Evolutionary conservation across 1,284 basidiomycete genomes (phyloP).

Genomic region (Rhodotorula sp.): DNA sequence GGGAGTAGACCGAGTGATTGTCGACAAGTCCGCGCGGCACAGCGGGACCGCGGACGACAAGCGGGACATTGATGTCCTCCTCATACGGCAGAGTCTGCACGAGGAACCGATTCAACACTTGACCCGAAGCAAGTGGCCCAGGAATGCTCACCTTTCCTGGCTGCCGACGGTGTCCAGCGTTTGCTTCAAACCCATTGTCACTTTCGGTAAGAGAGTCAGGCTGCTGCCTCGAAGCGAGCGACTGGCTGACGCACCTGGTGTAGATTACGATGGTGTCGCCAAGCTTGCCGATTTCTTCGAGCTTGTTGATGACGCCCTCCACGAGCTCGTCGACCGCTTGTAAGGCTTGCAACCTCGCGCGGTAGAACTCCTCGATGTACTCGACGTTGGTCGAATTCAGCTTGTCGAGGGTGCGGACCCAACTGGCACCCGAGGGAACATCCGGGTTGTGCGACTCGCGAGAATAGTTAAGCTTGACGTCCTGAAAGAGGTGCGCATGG

Average conservation of each 20-base stretch:
- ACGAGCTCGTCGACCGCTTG: constrained; percentile 50
- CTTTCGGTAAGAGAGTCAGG: background rate
- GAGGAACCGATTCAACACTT: too few species aligned
- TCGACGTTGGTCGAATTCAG: constrained; percentile 46
- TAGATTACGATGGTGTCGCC: constrained; percentile 50
- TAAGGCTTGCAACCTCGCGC: constrained; percentile 44
- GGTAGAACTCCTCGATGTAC: constrained; percentile 50
- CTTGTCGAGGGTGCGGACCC: constrained; percentile 45
- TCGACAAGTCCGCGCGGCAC: constrained; percentile 41
- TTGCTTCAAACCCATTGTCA: constrained; percentile 48
- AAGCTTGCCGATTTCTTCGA: constrained; percentile 44
- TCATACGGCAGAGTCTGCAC: constrained; percentile 46
- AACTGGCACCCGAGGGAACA: constrained; percentile 45
- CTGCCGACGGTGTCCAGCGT: constrained; percentile 48
- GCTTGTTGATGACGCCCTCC: constrained; percentile 44
- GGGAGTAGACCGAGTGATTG: constrained; percentile 41
- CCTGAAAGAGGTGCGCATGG: constrained; percentile 44
- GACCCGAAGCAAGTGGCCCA: too few species aligned
- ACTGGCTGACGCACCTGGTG: constrained; percentile 31
- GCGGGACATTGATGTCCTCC: constrained; percentile 44
- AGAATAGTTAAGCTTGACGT: constrained; percentile 33
- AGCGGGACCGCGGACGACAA: constrained; percentile 44
- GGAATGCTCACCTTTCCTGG: constrained; percentile 42
- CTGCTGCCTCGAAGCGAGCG: background rate
- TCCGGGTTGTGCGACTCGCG: constrained; percentile 45